These are phyloP conservation scores for Cerioporus squamosus DNA, from an alignment of 1,284 basidiomycete genomes.

Conservation along the genomic window DNA sequence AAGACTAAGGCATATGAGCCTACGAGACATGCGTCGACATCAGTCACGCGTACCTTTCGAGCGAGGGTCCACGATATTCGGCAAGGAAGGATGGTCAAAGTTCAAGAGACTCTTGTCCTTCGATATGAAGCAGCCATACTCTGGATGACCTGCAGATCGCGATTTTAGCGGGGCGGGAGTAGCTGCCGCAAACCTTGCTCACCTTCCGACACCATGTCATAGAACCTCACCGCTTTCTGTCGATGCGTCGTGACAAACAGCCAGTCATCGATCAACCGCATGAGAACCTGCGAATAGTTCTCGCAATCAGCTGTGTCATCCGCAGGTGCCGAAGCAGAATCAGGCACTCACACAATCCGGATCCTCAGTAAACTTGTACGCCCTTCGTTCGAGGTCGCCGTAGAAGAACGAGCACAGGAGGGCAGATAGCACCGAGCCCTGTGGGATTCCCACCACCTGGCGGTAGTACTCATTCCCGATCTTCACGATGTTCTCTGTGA, in stretches of 20 bases:
- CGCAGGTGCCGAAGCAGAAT: no score
- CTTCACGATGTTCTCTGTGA: conserved; percentile 93
- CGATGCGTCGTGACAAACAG: conserved; percentile 82
- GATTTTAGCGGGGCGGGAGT: neutral
- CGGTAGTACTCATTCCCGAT: conserved; percentile 81
- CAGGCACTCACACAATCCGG: conserved; percentile 59
- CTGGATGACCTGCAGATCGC: conserved; percentile 69
- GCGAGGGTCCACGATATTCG: conserved; percentile 54
- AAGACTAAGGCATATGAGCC: conserved; percentile 60
- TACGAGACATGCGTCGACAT: neutral
- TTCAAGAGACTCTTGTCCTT: conserved; percentile 89
- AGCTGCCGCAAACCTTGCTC: conserved; percentile 2
- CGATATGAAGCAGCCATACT: conserved; percentile 93
- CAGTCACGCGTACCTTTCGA: conserved; percentile 46
- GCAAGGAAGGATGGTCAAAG: conserved; percentile 71
- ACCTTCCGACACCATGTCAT: conserved; percentile 83
- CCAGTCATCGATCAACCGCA: conserved; percentile 95
- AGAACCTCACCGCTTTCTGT: conserved; percentile 69
- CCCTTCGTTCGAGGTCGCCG: conserved; percentile 80
- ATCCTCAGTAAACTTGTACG: conserved; percentile 64
- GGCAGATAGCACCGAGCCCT: conserved; percentile 91
- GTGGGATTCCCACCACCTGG: conserved; percentile 92
- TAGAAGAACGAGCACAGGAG: conserved; percentile 95
- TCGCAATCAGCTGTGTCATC: neutral
- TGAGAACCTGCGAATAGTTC: conserved; percentile 58